Base-by-base conservation (phyloP, 179 eudicot genomes). In the Drosera spatulata region DNA sequence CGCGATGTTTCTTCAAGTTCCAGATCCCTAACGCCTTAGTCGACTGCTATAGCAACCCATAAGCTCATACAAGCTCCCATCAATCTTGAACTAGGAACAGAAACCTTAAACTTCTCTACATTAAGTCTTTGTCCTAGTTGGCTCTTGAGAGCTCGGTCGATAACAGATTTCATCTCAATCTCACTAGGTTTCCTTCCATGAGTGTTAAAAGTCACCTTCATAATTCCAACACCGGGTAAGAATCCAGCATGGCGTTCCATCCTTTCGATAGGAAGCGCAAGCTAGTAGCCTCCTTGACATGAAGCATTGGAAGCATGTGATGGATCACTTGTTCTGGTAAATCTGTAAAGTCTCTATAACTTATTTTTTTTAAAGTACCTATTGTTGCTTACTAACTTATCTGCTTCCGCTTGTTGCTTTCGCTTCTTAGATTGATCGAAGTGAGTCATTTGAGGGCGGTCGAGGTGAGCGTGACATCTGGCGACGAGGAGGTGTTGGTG, bases 241-340 rank as follows among this genome's bases (percentile, higher is more conserved):
- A 82, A 57, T 70, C 62, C 79, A 76, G 77, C 4, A 61, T 46
- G 46, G 58, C 61, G 41, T 43, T 65, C 84, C 82, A 82, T 55
- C 41, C 70, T 61, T 68, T 79, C 7, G 84, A 82, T 56, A 73
- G 65, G 39, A 71, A 44, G 63, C 76, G 61, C 37, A 69, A 68
- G 47, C 87, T 79, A 41, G 75, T 72, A 63, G 69, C 73, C 42
- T 79, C 87, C 61, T 74, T 77, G 3, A 80, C 76, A n/a, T n/a
- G n/a, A 48, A 82, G 74, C 58, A 67, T 56, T 50, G 66, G 54
- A 7, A 82, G 61, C 41, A 82, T 75, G 42, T 70, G 75, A 69
- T 75, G 87, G 56, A 77, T 66, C 50, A 75, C 66, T 37, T 60
- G 72, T 10, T 82, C 84, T 1, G 87, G 80, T 63, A 82, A 72